These are phyloP conservation scores for Warburgia ugandensis DNA, from an alignment of 164 flowering plant species.

Conservation along the genomic window DNA sequence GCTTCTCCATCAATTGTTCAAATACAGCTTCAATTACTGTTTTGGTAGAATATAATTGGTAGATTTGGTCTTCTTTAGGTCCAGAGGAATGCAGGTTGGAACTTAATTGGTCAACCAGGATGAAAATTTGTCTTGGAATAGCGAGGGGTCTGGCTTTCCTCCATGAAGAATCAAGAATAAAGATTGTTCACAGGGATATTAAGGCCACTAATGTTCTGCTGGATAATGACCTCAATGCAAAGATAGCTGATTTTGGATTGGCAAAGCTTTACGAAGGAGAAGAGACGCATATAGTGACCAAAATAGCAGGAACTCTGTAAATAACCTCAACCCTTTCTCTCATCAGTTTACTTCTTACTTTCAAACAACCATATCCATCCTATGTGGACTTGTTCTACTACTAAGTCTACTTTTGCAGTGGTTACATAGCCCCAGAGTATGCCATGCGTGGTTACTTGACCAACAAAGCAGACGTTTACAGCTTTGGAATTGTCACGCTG, in stretches of 20 bases:
- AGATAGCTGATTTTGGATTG: slow-evolving; percentile 47
- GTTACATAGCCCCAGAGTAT: slow-evolving; percentile 69
- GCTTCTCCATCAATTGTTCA: too few relatives aligned
- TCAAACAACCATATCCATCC: background rate
- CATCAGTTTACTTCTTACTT: background rate
- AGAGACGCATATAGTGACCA: slow-evolving; percentile 40
- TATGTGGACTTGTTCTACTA: background rate
- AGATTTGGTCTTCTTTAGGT: slow-evolving; percentile 16
- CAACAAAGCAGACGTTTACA: slow-evolving; percentile 50
- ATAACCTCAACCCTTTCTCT: background rate
- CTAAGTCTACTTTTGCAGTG: slow-evolving; percentile 22
- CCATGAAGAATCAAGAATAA: slow-evolving; percentile 61
- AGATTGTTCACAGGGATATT: slow-evolving; percentile 46
- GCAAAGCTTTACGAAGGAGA: slow-evolving; percentile 41
- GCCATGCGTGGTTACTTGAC: slow-evolving; percentile 48
- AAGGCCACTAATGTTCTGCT: slow-evolving; percentile 37
- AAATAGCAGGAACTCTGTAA: slow-evolving; percentile 48
- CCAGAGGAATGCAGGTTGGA: slow-evolving; percentile 23
- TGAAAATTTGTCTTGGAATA: slow-evolving; percentile 45
- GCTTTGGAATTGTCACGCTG: slow-evolving; percentile 42
- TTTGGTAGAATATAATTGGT: too few relatives aligned
- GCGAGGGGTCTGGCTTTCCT: slow-evolving; percentile 61
- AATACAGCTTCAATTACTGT: too few relatives aligned
- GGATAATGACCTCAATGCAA: slow-evolving; percentile 30
- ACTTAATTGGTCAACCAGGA: slow-evolving; percentile 58